Evolutionary conservation across 2,329 filamentous ascomycete genomes (phyloP), one percentile per base, ranked within the genome.

Genomic region (Fusarium acutatum): DNA sequence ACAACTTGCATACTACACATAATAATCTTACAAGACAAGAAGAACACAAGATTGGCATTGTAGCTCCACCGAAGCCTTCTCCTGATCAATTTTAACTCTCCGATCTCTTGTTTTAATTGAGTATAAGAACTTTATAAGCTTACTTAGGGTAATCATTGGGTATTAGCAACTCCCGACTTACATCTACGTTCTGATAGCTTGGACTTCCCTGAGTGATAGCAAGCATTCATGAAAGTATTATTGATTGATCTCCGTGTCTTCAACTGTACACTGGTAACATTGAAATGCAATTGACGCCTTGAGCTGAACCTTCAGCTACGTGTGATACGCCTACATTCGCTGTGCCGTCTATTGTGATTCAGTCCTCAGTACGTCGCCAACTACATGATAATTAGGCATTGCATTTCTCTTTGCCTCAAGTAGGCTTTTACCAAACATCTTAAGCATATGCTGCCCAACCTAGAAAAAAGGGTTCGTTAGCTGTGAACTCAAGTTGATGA

Each of bases 391-490:
- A 47, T 22, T 18, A n/a, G 20, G 12, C 14, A 17, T 14, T 28
- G 11, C 11, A 30, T 41, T 20, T 14, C n/a, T 35, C n/a, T 24
- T 32, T 20, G 12, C 37, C 28, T 28, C 35, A 28, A 54, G 52
- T 18, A 8, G 32, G 18, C 32, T 20, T 35, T 24, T 60, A 35
- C 43, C 49, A 34, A 24, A 41, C 34, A 26, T 26, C 59, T 80
- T 72, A 86, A 53, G 84, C 84, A 80, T 86, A 86, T 30, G 84
- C 84, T 54, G 84, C 84, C 84, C 84, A 86, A 37, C 84, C 84
- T 85, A 18, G 12, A 38, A 28, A 60, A 32, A 38, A 11, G 20
- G 24, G 28, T 18, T 44, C 38, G 62, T 82, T 68, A 82, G 79
- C 49, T 52, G 32, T 58, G 26, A 18, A 13, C 37, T 38, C 13